Base-by-base conservation (phyloP, 495 filamentous ascomycete genomes). In the Sordaria brevicollis region DNA sequence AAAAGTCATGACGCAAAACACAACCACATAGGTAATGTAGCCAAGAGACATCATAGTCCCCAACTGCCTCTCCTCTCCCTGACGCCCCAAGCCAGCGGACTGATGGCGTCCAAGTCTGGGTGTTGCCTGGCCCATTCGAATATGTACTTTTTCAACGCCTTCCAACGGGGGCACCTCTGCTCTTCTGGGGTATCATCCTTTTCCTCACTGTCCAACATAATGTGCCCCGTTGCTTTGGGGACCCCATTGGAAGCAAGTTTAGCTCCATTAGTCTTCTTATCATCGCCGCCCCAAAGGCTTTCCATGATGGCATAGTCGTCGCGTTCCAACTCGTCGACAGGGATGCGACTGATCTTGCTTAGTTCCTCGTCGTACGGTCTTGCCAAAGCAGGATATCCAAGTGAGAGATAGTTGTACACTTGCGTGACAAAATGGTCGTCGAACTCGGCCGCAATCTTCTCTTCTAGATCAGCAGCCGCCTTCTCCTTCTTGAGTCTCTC, bases 331-430 rank as follows among this genome's bases (percentile, higher is more conserved):
- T 91, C 86, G 33, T 84, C 81, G 35, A 92, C 71, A 0, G 85
- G 69, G 25, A 94, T 88, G 5, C 85, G 83, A 35, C 90, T 91
- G 65, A 97, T 93, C 76, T 88, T 89, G 76, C 88, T 86, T 29
- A 97, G 83, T 79, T 97, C 94, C 49, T 86, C 80, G 77, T 97
- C 94, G 75, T 90, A 97, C 67, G 86, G 86, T 13, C 91, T 87
- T 11, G 93, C 94, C 33, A 93, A 85, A 17, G 91, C 88, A 8
- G 93, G 92, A 77, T 96, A 97, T 4, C 94, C 93, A 25, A 97
- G 86, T 1, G 92, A 96, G 15, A 97, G 84, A 80, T 97, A 97
- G 76, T 97, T 97, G 83, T 94, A 97, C 19, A 97, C 92, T 78
- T 97, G 93, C 3, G 93, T 96, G 43, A 97, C 87, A 80, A 97